Conservation (phyloP, 345 rosid species). For the Populus alba region DNA sequence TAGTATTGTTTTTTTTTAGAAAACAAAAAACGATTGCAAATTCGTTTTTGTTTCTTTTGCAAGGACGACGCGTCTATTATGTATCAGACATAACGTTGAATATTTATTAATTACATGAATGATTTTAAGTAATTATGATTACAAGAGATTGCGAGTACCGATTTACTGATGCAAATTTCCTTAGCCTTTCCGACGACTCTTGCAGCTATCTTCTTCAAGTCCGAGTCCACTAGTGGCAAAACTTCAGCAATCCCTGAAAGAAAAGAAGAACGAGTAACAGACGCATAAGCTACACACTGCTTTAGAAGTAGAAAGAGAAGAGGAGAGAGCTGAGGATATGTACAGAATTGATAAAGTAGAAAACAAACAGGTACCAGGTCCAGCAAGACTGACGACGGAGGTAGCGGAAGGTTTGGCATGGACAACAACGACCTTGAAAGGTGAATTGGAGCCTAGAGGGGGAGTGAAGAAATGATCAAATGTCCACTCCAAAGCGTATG, state of each 20-base stretch:
- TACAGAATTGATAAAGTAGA: no score
- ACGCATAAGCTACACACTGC: no score
- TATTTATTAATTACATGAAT: no score
- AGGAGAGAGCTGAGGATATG: neutral
- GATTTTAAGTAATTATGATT: neutral
- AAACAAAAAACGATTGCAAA: neutral
- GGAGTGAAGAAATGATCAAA: slow-evolving; percentile 74
- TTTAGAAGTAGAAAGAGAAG: no score
- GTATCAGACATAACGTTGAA: no score
- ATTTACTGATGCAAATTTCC: slow-evolving; percentile 51
- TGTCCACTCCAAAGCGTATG: slow-evolving; percentile 84
- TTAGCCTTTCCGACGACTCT: slow-evolving; percentile 65
- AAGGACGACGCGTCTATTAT: no score
- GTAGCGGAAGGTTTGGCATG: slow-evolving; percentile 71
- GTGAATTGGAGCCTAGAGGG: slow-evolving; percentile 37
- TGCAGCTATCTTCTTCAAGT: slow-evolving; percentile 68
- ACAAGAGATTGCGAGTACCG: slow-evolving; percentile 32
- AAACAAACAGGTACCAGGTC: slow-evolving; percentile 52
- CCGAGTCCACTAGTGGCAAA: slow-evolving; percentile 61
- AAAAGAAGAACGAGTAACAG: neutral
- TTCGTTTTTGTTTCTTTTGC: neutral
- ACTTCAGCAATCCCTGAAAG: slow-evolving; percentile 68
- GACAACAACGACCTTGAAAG: slow-evolving; percentile 73
- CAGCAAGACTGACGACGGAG: slow-evolving; percentile 62
- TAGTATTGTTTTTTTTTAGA: neutral